Percentiles rank a stretch among this genome's conserved stretches.
Conservation (phyloP, 202 grass and related monocot species). For the Eragrostis tef region DNA sequence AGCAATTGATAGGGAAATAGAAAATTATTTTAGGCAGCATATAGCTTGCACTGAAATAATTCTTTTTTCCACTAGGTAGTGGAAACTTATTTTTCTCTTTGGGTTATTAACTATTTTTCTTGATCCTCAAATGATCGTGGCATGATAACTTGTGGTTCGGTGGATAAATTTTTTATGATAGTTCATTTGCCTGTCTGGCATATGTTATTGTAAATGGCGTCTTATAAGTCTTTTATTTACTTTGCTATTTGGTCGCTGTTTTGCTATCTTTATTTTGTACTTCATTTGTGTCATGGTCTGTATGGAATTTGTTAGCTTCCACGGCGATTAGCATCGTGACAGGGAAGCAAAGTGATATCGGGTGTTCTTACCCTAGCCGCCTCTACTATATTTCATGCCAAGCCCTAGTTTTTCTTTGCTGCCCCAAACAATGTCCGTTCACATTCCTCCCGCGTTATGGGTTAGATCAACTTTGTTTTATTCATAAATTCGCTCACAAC, state of each 20-base stretch:
- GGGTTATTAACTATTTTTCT: conserved; percentile 1
- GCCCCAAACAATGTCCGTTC: too few species aligned
- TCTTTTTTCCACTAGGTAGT: conserved; percentile 42
- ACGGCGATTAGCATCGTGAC: too few species aligned
- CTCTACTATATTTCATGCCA: too few species aligned
- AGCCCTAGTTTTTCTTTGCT: too few species aligned
- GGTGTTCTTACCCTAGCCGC: too few species aligned
- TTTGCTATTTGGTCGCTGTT: background rate
- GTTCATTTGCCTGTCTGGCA: conserved; percentile 6
- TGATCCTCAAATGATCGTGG: conserved; percentile 27
- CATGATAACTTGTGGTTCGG: conserved; percentile 25
- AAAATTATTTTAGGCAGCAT: conserved; percentile 53
- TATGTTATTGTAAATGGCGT: conserved; percentile 40
- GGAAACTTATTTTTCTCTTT: conserved; percentile 11
- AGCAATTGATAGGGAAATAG: conserved; percentile 4
- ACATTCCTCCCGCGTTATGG: too few species aligned
- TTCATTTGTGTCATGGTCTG: background rate
- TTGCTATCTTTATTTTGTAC: background rate
- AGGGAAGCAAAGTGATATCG: too few species aligned
- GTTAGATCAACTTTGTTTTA: too few species aligned
- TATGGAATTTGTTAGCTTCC: background rate
- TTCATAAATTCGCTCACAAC: too few species aligned
- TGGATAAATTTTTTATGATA: conserved; percentile 24
- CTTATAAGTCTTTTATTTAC: conserved; percentile 5
- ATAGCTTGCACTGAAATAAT: conserved; percentile 49